Evolutionary conservation across 495 filamentous ascomycete species (phyloP).

Genomic region (Aspergillus asperescens): DNA sequence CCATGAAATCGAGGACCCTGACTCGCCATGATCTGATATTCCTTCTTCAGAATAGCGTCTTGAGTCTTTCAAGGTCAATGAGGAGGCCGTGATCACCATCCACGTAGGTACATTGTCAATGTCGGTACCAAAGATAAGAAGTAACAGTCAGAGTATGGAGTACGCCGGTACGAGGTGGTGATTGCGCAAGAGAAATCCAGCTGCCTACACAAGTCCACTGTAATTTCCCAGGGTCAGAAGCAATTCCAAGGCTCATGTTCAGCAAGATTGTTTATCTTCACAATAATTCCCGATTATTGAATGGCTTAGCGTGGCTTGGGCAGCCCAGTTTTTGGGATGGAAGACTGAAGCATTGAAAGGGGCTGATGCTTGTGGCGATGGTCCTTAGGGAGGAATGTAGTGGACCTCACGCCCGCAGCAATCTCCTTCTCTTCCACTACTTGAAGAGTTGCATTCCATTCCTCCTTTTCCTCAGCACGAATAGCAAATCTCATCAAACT

Average conservation of each 20-base stretch:
- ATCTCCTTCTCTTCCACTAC: constrained; percentile 13
- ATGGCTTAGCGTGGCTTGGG: constrained; percentile 11
- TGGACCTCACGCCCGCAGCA: constrained; percentile 8
- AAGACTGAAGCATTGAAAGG: not conserved
- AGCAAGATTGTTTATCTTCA: constrained; percentile 3
- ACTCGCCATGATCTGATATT: too few species aligned
- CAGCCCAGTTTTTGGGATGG: not conserved
- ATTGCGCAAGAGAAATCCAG: constrained; percentile 4
- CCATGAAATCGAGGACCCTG: constrained; percentile 4
- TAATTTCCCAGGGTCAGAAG: not conserved
- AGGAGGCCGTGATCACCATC: too few species aligned
- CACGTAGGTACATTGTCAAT: too few species aligned
- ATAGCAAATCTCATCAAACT: constrained; percentile 12
- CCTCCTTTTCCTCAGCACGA: constrained; percentile 8
- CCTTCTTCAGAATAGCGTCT: too few species aligned
- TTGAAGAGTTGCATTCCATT: constrained; percentile 3
- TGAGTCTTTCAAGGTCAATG: too few species aligned
- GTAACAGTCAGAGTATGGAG: too few species aligned
- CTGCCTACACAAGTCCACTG: not conserved
- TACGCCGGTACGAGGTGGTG: too few species aligned
- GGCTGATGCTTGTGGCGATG: constrained; percentile 18
- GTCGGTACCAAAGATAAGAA: too few species aligned
- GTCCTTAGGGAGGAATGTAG: constrained; percentile 3
- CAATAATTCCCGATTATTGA: not conserved
- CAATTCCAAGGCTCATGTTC: constrained; percentile 7